Base-by-base conservation (phyloP, 345 rosid species). In the Moringa oleifera region DNA sequence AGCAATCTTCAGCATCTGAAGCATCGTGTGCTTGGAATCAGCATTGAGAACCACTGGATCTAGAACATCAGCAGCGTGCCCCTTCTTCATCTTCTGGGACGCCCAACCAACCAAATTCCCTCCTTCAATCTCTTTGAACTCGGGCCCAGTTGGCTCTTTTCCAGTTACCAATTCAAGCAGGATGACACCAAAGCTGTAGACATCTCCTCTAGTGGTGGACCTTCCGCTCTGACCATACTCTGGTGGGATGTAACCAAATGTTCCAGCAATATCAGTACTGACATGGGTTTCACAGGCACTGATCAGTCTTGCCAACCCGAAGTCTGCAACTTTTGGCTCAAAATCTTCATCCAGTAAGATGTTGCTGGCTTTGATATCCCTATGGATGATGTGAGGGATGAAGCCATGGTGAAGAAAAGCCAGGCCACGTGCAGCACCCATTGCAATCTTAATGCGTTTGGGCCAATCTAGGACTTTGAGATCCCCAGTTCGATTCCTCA, bases 241-340 rank as follows among this genome's bases (percentile, higher is more conserved):
- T 0, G 97, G 96, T 0, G 99, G 99, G 28, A 94, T 88, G 73
- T 94, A 94, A 18, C 96, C 97, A 0, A 87, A 78, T 4, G 96
- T 87, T 23, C 99, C 99, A 0, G 97, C 99, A 0, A 90, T 81
- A 20, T 88, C 88, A 0, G 97, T 87, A 50, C 90, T 94, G 10
- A 91, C 96, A 60, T 91, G 97, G 10, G 95, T 91, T 70, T 91
- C 99, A 46, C 85, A 90, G 0, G 96, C 96, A 65, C 99, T 91
- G 69, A 95, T 91, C 72, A 91, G 58, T 46, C 99, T 79, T 0
- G 99, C 97, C 23, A 95, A 68, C 56, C 99, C 93, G 16, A 94
- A 94, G 67, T 94, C 99, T 0, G 95, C 90, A 33, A 94, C 93
- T 77, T 81, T 89, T 0, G 99, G 81, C 67, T 94, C 97, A 37